Conservation (phyloP, 192 early-diverging fungal species). For the Umbelopsis isabellina region DNA sequence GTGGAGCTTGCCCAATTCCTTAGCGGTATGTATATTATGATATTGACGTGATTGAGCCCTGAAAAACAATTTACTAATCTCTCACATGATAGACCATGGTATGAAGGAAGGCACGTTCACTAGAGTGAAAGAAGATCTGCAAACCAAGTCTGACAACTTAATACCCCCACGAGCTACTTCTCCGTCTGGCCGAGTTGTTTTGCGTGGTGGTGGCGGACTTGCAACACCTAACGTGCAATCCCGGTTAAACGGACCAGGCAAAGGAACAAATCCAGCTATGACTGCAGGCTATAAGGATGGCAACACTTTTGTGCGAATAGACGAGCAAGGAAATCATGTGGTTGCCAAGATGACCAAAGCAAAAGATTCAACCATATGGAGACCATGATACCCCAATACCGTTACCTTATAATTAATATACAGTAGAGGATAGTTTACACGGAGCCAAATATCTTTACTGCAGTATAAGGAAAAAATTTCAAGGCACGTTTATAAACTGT, state of each 20-base stretch:
- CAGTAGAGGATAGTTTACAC: neutral
- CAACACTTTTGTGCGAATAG: slow-evolving; percentile 36
- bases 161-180: slow-evolving; percentile 22
- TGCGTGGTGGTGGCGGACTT: slow-evolving; percentile 28
- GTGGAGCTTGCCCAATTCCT: slow-evolving; percentile 58
- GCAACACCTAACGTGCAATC: neutral
- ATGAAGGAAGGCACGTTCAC: slow-evolving; percentile 30
- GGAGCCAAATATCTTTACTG: too few relatives aligned
- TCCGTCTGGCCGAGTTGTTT: slow-evolving; percentile 28
- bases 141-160: slow-evolving; percentile 7
- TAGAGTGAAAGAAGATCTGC: slow-evolving; percentile 5
- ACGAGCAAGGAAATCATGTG: slow-evolving; percentile 35
- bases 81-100: slow-evolving; percentile 29
- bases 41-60: too few relatives aligned
- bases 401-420: neutral
- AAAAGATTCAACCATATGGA: slow-evolving; percentile 19
- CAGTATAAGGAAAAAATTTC: neutral
- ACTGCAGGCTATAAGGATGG: slow-evolving; percentile 32
- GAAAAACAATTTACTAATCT: too few relatives aligned
- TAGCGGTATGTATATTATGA: neutral
- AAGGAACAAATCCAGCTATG: neutral
- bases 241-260: slow-evolving; percentile 16
- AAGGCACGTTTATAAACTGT: too few relatives aligned
- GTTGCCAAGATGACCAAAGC: slow-evolving; percentile 41
- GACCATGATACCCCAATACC: slow-evolving; percentile 11